Base-by-base conservation (phyloP, 169 alveolate species). In the Plasmodium vinckei region DNA sequence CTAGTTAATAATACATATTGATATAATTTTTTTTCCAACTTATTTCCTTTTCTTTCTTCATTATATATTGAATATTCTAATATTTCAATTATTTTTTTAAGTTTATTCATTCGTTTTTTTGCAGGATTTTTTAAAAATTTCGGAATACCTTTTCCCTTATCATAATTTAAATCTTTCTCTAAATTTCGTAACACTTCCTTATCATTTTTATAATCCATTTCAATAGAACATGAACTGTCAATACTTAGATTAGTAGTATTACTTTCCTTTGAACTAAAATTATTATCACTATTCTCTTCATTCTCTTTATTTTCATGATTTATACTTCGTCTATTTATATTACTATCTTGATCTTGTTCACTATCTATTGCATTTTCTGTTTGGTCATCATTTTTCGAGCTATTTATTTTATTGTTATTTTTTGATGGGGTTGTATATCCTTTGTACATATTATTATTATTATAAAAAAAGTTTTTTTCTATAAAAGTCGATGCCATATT, bases 91-190 rank as follows among this genome's bases (percentile, higher is more conserved):
- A 86, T 86, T 70, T 86, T 86, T 13, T 86, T 86, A 21, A 86
- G 23, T 65, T 86, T 70, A 51, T 86, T 21, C 91, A 86, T 86
- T 86, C 91, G 25, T 53, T 86, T 86, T 51, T 69, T 86, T 5
- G 91, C 71, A n/a, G 91, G 91, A 15, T 71, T 86, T 70, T 86
- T 86, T 49, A 86, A 86, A 86, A 86, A 86, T 25, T 82, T 82
- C n/a, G 21, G 57, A 7, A 42, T 64, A n/a, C 53, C 51, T 1
- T 65, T 60, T 17, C 10, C 21, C 5, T 33, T 33, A 33, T 33
- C 42, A 33, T 5, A 33, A 13, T 68, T 64, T 19, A 23, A n/a
- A 1, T 9, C 1, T 56, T 69, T 86, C 5, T 33, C 42, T 33
- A 33, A 33, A 4, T 33, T 33, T 33, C 42, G 42, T 33, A 33